phyloP scores from a whole-genome alignment of 2,329 filamentous ascomycete species.

The Teratosphaeria gauchensis region DNA sequence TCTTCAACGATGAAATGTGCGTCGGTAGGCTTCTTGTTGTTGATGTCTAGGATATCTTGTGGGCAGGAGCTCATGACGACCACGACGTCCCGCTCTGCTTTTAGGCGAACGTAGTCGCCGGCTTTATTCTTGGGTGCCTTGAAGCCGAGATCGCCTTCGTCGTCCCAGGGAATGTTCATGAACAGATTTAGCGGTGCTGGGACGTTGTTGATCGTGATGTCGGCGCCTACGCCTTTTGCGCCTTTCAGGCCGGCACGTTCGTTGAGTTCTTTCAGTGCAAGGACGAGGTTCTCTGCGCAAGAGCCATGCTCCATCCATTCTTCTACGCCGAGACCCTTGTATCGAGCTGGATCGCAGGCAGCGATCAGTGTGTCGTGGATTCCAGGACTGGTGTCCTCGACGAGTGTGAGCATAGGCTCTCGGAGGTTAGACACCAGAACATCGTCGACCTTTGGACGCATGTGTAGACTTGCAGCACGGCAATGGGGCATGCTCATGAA shows the following conservation, averaged over 20 bases:
- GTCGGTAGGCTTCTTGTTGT: constrained; percentile 32
- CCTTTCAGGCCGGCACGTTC: constrained; percentile 38
- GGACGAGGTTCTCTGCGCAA: constrained; percentile 41
- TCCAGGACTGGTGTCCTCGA: constrained; percentile 36
- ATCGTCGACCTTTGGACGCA: constrained; percentile 33
- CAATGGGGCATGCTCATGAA: constrained; percentile 39
- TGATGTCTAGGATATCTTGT: constrained; percentile 36
- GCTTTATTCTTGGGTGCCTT: constrained; percentile 30
- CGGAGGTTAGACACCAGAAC: constrained; percentile 37
- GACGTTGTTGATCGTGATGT: constrained; percentile 39
- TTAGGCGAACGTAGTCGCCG: constrained; percentile 35
- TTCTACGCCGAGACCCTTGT: constrained; percentile 32
- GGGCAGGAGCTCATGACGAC: constrained; percentile 41
- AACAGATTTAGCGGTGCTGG: constrained; percentile 40
- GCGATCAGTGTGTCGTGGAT: constrained; percentile 40
- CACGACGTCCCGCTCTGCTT: constrained; percentile 36
- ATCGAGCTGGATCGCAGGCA: constrained; percentile 38
- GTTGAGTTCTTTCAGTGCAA: constrained; percentile 40
- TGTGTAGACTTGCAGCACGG: constrained; percentile 31
- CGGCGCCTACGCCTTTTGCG: constrained; percentile 36
- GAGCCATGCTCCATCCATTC: constrained; percentile 38
- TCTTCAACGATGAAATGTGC: constrained; percentile 33
- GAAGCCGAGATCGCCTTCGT: constrained; percentile 33
- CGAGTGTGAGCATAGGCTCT: constrained; percentile 35
- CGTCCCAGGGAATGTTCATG: constrained; percentile 38